Evolutionary conservation across 2,329 filamentous ascomycete genomes (phyloP).

Genomic region (Xylariaceae sp.): DNA sequence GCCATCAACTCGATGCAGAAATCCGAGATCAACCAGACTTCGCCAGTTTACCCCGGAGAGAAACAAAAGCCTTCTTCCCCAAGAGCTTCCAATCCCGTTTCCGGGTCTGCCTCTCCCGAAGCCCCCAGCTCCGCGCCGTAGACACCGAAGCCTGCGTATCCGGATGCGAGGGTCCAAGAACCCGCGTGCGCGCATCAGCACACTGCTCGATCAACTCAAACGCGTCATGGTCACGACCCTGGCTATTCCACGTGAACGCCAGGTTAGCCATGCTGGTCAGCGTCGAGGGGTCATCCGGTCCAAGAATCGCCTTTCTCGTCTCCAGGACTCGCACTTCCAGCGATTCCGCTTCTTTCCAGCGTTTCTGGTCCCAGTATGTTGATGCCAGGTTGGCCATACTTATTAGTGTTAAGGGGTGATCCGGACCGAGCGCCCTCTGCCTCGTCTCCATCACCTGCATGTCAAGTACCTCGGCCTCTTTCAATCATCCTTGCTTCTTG

Average conservation of each 20-base stretch:
- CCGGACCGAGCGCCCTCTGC: neutral
- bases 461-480: neutral
- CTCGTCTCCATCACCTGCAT: neutral
- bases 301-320: neutral
- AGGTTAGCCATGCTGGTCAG: constrained; percentile 1
- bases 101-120: neutral
- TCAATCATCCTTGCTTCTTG: neutral
- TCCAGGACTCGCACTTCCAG: neutral
- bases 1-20: neutral
- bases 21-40: neutral
- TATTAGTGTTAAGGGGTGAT: neutral
- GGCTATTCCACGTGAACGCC: neutral
- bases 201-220: neutral
- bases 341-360: neutral
- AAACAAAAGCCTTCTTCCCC: neutral
- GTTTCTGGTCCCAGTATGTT: neutral
- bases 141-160: neutral
- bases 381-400: neutral
- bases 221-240: neutral
- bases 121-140: neutral
- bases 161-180: neutral
- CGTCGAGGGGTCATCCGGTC: constrained; percentile 1
- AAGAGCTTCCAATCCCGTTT: neutral
- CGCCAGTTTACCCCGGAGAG: neutral
- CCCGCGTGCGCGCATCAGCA: neutral